A percentile compares a stretch with the other conserved stretches of the same genome.
These are phyloP conservation scores for Aquanectria penicillioides DNA, from an alignment of 2,329 filamentous ascomycete species.

Conservation along the genomic window DNA sequence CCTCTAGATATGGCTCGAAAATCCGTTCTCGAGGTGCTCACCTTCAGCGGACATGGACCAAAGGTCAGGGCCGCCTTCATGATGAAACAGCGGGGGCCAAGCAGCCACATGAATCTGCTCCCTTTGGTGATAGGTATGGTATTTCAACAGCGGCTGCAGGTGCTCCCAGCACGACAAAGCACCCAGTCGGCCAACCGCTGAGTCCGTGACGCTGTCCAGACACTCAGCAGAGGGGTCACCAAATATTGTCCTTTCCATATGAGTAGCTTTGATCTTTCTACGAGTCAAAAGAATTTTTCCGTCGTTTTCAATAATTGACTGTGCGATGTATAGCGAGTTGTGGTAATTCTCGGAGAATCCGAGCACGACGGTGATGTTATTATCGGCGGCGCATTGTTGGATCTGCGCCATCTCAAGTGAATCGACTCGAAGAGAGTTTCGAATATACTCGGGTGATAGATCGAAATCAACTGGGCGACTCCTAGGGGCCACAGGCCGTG, in stretches of 20 bases:
- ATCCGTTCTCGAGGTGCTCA: no score
- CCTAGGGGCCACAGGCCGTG: background rate
- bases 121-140: slow-evolving; percentile 50
- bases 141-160: slow-evolving; percentile 57
- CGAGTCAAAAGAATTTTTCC: slow-evolving; percentile 51
- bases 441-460: slow-evolving; percentile 44
- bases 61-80: background rate
- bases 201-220: slow-evolving; percentile 50
- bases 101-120: slow-evolving; percentile 57
- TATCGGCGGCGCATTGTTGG: slow-evolving; percentile 40
- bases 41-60: slow-evolving; percentile 11
- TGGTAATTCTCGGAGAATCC: slow-evolving; percentile 53
- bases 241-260: slow-evolving; percentile 60
- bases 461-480: slow-evolving; percentile 33
- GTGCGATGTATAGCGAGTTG: slow-evolving; percentile 54
- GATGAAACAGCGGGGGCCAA: slow-evolving; percentile 48
- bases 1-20: no score
- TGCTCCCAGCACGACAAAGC: slow-evolving; percentile 60
- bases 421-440: slow-evolving; percentile 51
- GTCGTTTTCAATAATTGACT: slow-evolving; percentile 51
- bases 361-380: slow-evolving; percentile 50
- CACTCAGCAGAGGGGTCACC: slow-evolving; percentile 53
- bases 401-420: slow-evolving; percentile 51
- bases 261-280: slow-evolving; percentile 61
- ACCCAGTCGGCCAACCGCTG: slow-evolving; percentile 50